Evolutionary conservation across 768 basidiomycete genomes (phyloP).

Genomic region (Podaxis mareebaensis): DNA sequence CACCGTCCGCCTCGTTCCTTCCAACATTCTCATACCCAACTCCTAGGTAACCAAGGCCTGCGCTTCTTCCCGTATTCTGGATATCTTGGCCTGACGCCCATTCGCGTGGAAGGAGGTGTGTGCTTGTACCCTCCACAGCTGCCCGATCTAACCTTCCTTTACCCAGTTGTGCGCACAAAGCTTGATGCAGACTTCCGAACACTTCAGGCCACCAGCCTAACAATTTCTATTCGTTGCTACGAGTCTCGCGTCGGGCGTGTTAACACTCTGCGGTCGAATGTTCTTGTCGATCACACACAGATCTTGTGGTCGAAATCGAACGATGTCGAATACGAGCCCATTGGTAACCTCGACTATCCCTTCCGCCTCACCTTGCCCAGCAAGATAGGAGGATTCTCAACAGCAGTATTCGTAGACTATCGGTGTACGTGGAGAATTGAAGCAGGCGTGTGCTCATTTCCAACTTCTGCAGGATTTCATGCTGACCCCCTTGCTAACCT

Average conservation of each 20-base stretch:
- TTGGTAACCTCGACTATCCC: conserved; percentile 67
- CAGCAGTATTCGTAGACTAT: conserved; percentile 75
- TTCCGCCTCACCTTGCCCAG: conserved; percentile 73
- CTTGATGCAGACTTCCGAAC: conserved; percentile 71
- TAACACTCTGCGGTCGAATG: conserved; percentile 55
- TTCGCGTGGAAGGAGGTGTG: conserved; percentile 76
- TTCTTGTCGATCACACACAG: conserved; percentile 68
- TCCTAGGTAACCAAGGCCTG: conserved; percentile 61
- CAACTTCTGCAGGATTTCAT: not conserved
- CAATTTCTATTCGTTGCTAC: conserved; percentile 81
- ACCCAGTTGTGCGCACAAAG: conserved; percentile 65
- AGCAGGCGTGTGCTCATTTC: conserved; percentile 52
- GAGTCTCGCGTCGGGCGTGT: conserved; percentile 70
- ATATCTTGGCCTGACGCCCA: conserved; percentile 78
- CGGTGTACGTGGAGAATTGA: conserved; percentile 83
- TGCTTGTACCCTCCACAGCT: conserved; percentile 21
- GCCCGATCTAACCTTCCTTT: conserved; percentile 16
- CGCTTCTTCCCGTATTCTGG: conserved; percentile 76
- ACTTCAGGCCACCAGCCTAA: conserved; percentile 64
- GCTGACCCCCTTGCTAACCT: not conserved
- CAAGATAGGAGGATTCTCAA: conserved; percentile 63
- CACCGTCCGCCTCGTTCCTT: conserved; percentile 1
- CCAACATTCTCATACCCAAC: conserved; percentile 11
- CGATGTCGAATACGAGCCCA: conserved; percentile 53
- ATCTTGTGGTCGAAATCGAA: conserved; percentile 70